These are phyloP conservation scores for Pyropia haitanensis DNA, from an alignment of 23 red algal genomes.

Conservation along the genomic window DNA sequence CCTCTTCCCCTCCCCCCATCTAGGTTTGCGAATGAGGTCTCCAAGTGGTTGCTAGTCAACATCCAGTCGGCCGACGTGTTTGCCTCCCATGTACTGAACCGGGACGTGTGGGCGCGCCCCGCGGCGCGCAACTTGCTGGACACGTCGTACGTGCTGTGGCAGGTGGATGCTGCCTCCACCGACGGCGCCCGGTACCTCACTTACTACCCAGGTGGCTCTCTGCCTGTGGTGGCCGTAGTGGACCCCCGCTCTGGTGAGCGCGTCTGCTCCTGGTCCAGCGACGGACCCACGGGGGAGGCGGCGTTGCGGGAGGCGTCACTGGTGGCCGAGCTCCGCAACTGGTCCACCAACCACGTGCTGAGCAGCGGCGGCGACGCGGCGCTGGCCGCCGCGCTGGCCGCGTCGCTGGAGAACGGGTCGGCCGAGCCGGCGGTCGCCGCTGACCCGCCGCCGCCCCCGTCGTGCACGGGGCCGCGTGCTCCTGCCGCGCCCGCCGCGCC, in stretches of 20 bases:
- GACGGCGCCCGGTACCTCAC: slow-evolving; percentile 24
- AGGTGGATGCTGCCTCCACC: slow-evolving; percentile 25
- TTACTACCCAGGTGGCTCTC: slow-evolving; percentile 23
- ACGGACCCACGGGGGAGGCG: neutral
- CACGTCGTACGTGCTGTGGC: slow-evolving; percentile 39
- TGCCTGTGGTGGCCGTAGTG: slow-evolving; percentile 36
- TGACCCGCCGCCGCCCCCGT: too few species aligned
- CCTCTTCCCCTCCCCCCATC: slow-evolving; percentile 16
- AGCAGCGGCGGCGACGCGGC: too few species aligned
- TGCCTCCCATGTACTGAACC: slow-evolving; percentile 41
- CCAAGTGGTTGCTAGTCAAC: slow-evolving; percentile 40
- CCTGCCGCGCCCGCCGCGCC: too few species aligned
- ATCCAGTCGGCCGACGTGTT: slow-evolving; percentile 41
- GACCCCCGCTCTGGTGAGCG: slow-evolving; percentile 54
- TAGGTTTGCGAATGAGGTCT: slow-evolving; percentile 23
- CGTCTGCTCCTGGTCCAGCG: slow-evolving; percentile 3
- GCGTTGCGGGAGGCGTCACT: too few species aligned
- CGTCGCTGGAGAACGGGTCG: too few species aligned
- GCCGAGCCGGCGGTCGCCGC: too few species aligned
- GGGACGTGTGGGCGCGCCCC: slow-evolving; percentile 44
- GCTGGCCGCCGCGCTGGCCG: too few species aligned
- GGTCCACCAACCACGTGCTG: too few species aligned
- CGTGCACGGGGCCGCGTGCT: too few species aligned
- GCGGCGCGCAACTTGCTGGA: slow-evolving; percentile 18
- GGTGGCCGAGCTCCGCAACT: too few species aligned